A percentile compares a stretch with the other conserved stretches of the same genome.
Conservation (phyloP, 345 rosid species). For the Capsella bursapastoris region DNA sequence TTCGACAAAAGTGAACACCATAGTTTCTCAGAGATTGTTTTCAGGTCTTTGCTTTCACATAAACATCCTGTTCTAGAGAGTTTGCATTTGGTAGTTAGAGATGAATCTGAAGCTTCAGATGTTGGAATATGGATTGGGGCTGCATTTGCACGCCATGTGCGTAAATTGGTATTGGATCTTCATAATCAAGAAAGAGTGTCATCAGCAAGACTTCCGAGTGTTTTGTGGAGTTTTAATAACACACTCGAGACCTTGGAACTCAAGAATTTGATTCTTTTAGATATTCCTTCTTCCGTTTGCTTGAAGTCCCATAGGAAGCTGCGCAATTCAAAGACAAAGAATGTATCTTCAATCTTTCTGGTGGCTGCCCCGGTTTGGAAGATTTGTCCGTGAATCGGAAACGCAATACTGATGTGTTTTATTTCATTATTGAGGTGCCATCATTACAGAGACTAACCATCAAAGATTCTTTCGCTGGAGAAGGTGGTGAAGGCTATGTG, state of each 20-base stretch:
- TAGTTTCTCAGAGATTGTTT: not conserved
- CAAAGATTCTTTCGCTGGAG: too few species aligned
- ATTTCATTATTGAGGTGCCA: not conserved
- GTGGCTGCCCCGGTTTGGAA: slow-evolving; percentile 14
- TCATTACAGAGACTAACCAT: slow-evolving; percentile 8
- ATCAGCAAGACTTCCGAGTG: not conserved
- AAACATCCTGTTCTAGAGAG: slow-evolving; percentile 21
- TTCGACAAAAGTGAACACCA: not conserved
- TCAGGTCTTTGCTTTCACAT: not conserved
- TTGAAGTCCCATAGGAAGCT: not conserved
- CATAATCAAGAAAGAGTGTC: not conserved
- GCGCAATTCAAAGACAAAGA: not conserved
- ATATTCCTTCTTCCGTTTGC: slow-evolving; percentile 13
- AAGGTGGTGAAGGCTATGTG: slow-evolving; percentile 4
- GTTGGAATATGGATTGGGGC: not conserved
- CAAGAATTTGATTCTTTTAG: not conserved
- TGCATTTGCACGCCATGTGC: slow-evolving; percentile 19
- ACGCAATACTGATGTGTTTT: not conserved
- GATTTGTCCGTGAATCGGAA: not conserved
- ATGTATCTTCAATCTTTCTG: slow-evolving; percentile 3
- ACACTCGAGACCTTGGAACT: slow-evolving; percentile 13
- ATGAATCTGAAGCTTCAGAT: not conserved
- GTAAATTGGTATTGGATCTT: not conserved
- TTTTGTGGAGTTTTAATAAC: not conserved
- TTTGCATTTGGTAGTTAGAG: not conserved